phyloP scores from a whole-genome alignment of 1,284 basidiomycete genomes.

The Sparassis latifolia region DNA sequence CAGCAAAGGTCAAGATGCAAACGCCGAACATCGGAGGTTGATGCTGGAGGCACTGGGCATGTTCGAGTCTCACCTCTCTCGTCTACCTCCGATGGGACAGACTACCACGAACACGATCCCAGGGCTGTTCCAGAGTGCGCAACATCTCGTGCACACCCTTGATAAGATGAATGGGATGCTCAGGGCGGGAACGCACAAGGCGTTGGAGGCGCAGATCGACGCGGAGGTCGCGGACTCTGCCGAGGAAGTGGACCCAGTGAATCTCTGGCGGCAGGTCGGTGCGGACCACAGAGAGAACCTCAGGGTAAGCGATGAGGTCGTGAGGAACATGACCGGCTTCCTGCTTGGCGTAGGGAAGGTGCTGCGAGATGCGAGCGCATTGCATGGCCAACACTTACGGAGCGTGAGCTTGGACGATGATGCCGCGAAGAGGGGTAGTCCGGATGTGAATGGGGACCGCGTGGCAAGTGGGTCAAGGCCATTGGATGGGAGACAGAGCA shows the following conservation, averaged over 20 bases:
- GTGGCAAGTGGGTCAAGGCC: constrained; percentile 20
- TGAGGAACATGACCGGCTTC: constrained; percentile 66
- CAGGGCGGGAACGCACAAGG: constrained; percentile 44
- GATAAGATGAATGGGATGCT: constrained; percentile 59
- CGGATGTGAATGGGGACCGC: constrained; percentile 19
- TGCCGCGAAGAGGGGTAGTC: constrained; percentile 19
- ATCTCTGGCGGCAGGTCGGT: constrained; percentile 62
- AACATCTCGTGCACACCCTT: constrained; percentile 55
- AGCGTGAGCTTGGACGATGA: constrained; percentile 47
- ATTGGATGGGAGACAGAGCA: constrained; percentile 46
- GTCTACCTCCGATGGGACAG: constrained; percentile 39
- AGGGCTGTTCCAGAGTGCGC: constrained; percentile 54
- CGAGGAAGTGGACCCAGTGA: constrained; percentile 34
- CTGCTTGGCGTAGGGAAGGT: constrained; percentile 66
- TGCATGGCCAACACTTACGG: constrained; percentile 35
- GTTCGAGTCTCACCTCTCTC: constrained; percentile 60
- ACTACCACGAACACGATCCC: constrained; percentile 34
- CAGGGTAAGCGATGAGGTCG: constrained; percentile 68
- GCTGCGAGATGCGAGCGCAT: constrained; percentile 46
- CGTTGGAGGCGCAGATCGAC: constrained; percentile 66
- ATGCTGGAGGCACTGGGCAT: constrained; percentile 62
- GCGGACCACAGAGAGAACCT: constrained; percentile 65
- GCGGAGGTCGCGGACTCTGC: constrained; percentile 52
- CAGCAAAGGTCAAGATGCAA: constrained; percentile 18
- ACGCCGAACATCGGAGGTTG: constrained; percentile 55